These are phyloP conservation scores for Psophocarpus tetragonolobus DNA, from an alignment of 306 rosid genomes.

Conservation along the genomic window DNA sequence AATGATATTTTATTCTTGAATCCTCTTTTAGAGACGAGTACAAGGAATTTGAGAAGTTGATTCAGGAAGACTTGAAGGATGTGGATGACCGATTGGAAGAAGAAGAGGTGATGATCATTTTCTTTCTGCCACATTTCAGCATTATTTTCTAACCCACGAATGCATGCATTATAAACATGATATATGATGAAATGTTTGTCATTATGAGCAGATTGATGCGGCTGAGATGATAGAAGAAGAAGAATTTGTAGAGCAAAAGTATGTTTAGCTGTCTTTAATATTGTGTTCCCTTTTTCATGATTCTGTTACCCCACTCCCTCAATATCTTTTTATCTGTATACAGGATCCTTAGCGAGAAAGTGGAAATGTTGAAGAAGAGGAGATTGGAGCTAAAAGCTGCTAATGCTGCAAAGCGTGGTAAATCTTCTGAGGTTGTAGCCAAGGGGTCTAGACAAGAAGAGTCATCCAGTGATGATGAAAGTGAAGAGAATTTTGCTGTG, in stretches of 20 bases:
- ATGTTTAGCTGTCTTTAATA: conserved; percentile 12
- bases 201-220: conserved; percentile 72
- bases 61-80: conserved; percentile 90
- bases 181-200: conserved; percentile 24
- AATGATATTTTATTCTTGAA: conserved; percentile 34
- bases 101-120: conserved; percentile 71
- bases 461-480: conserved; percentile 74
- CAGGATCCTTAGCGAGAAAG: conserved; percentile 69
- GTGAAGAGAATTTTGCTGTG: conserved; percentile 72
- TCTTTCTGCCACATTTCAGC: conserved; percentile 4
- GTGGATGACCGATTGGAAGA: conserved; percentile 92
- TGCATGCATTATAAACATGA: conserved; percentile 5
- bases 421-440: conserved; percentile 39
- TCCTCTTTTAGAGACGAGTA: conserved; percentile 77
- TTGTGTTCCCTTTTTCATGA: background rate
- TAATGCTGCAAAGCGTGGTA: conserved; percentile 51
- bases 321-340: background rate
- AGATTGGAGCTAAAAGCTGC: conserved; percentile 66
- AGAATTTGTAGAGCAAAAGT: conserved; percentile 85
- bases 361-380: conserved; percentile 72
- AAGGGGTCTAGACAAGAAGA: conserved; percentile 52
- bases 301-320: background rate
- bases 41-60: conserved; percentile 93
- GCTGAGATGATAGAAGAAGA: conserved; percentile 90
- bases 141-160: background rate